A percentile compares a stretch with the other conserved stretches of the same genome.
phyloP scores from a whole-genome alignment of 176 grass and related monocot species.

The Tillandsia fasciculata region DNA sequence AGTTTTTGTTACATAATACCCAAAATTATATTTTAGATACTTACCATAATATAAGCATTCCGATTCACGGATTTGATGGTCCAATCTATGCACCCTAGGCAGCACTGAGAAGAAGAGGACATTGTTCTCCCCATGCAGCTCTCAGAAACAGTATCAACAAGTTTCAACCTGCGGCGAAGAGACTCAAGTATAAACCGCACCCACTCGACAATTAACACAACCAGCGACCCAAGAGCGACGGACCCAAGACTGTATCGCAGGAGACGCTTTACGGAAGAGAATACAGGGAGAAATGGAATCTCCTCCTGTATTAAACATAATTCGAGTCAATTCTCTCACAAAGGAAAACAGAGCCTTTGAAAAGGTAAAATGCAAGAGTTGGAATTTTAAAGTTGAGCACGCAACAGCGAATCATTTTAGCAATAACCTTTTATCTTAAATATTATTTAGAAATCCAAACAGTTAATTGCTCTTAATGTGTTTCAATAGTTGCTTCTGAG shows the following conservation, averaged over 20 bases:
- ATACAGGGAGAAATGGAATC: conserved; percentile 79
- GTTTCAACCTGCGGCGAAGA: conserved; percentile 74
- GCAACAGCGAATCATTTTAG: not conserved
- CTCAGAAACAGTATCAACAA: conserved; percentile 44
- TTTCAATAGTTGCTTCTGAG: not conserved
- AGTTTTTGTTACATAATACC: not conserved
- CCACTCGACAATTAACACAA: conserved; percentile 88
- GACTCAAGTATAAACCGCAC: conserved; percentile 90
- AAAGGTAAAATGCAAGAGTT: conserved; percentile 3
- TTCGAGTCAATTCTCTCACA: conserved; percentile 11
- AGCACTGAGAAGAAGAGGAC: conserved; percentile 76
- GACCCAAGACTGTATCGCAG: conserved; percentile 83
- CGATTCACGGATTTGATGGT: conserved; percentile 77
- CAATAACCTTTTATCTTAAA: not conserved
- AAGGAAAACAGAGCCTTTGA: conserved; percentile 8
- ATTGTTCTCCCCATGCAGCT: conserved; percentile 56
- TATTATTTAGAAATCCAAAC: not conserved
- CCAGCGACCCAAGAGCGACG: conserved; percentile 74
- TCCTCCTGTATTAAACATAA: conserved; percentile 58
- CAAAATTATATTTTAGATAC: not conserved
- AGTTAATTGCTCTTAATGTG: not conserved
- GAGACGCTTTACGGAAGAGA: conserved; percentile 73
- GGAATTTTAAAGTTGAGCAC: not conserved
- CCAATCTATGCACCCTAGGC: conserved; percentile 85
- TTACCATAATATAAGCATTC: conserved; percentile 98